Evolutionary conservation across 768 basidiomycete genomes (phyloP), one percentile per base, ranked within the genome.

Genomic region (Tulasnella sp.): DNA sequence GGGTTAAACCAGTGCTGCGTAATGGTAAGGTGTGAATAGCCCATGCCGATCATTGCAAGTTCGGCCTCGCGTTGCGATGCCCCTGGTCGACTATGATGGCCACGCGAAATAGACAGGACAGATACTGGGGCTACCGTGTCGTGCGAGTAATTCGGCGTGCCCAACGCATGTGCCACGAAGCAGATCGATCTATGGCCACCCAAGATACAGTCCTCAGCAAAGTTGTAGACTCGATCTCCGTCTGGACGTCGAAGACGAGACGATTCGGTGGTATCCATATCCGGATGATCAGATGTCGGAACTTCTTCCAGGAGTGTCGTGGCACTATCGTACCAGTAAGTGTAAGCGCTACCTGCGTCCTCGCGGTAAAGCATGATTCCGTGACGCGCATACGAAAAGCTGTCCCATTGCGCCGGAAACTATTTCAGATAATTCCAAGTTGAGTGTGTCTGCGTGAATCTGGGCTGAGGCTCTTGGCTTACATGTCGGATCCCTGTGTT

Each of bases 141-240:
- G 27, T 11, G 27, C 27, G 47, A 21, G 11, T 11, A n/a, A 48
- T 30, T 59, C 19, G 58, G 58, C 8, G 58, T 59, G 17, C 50
- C 50, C 58, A 45, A 59, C 21, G 58, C 47, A 51, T 59, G 58
- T 15, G 58, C 50, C 29, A 43, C 50, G 48, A 59, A 59, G 47
- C 58, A 59, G n/a, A 5, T 11, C 19, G 49, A 45, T 1, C 29
- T 30, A 26, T 21, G 32, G 30, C 23, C 48, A 13, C 32, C 21
- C 10, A 51, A 30, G 21, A 21, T 29, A 47, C 30, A 59, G 11
- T 59, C 58, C 19, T 49, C 32, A 19, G 29, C 21, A 48, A 50
- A 51, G 42, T 21, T 19, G 19, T 59, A 51, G 24, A 27, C 24
- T 15, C 50, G 58, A 9, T 27, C 13, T 29, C 23, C 21, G 10